Evolutionary conservation across 2,329 filamentous ascomycete genomes (phyloP).

Genomic region (Aureobasidium sp.): DNA sequence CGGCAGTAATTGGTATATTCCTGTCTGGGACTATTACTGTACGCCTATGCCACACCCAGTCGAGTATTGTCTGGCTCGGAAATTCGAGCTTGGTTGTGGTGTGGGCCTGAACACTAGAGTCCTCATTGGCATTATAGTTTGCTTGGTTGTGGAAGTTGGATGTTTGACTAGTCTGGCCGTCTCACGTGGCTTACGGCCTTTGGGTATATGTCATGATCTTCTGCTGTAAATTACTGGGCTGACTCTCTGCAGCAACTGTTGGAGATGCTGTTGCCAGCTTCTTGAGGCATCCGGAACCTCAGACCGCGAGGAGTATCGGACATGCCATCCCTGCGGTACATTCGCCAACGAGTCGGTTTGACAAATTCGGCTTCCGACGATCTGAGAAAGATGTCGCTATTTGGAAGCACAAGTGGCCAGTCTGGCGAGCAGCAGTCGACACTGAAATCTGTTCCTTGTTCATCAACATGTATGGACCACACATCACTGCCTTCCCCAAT

Average conservation of each 20-base stretch:
- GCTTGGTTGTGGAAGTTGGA: not conserved
- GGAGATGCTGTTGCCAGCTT: not conserved
- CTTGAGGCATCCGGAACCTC: not conserved
- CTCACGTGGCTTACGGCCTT: not conserved
- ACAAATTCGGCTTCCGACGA: not conserved
- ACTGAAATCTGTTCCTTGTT: not conserved
- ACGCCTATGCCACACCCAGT: not conserved
- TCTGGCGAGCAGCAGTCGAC: conserved; percentile 2
- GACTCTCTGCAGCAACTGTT: not conserved
- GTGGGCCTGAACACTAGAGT: not conserved
- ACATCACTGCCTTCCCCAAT: too few species aligned
- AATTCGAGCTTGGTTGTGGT: not conserved
- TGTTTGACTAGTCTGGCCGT: not conserved
- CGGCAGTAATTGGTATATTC: not conserved
- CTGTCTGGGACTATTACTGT: not conserved
- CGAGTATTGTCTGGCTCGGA: not conserved
- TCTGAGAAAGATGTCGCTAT: not conserved
- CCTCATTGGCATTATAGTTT: not conserved
- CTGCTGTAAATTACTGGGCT: not conserved
- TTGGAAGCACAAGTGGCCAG: not conserved
- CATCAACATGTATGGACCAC: not conserved
- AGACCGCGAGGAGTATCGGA: not conserved
- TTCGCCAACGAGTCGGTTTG: not conserved
- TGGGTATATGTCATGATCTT: not conserved
- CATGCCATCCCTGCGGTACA: not conserved